These are phyloP conservation scores for Trichoderma polysporum DNA, from an alignment of 2,329 filamentous ascomycete species.

Conservation along the genomic window DNA sequence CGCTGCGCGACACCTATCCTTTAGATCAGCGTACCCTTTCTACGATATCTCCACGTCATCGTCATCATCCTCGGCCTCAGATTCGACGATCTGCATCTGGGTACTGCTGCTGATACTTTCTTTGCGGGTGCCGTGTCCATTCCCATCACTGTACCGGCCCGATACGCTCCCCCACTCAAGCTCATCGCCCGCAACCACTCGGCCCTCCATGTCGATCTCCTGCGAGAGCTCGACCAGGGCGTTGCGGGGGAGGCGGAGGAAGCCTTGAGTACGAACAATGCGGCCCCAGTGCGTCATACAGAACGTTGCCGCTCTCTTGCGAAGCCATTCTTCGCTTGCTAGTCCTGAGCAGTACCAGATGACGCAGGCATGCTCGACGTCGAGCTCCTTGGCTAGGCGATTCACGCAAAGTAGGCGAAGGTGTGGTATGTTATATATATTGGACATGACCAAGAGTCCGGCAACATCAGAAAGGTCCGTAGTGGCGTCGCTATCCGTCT, in stretches of 20 bases:
- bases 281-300: slow-evolving; percentile 94
- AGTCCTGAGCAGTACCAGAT: slow-evolving; percentile 93
- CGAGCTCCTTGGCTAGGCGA: slow-evolving; percentile 82
- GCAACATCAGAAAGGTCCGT: slow-evolving; percentile 81
- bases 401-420: slow-evolving; percentile 89
- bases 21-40: slow-evolving; percentile 16
- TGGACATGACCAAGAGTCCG: slow-evolving; percentile 93
- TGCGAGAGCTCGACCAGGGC: slow-evolving; percentile 89
- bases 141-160: slow-evolving; percentile 45
- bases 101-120: slow-evolving; percentile 60
- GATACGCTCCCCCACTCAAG: slow-evolving; percentile 57
- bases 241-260: slow-evolving; percentile 73
- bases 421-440: slow-evolving; percentile 95
- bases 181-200: slow-evolving; percentile 85
- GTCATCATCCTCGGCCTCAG: slow-evolving; percentile 60
- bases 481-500: slow-evolving; percentile 67
- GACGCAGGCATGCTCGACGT: slow-evolving; percentile 90
- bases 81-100: slow-evolving; percentile 57
- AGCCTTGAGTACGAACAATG: slow-evolving; percentile 84
- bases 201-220: slow-evolving; percentile 89
- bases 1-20: background rate
- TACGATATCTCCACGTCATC: slow-evolving; percentile 61
- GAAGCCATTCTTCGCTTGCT: slow-evolving; percentile 90
- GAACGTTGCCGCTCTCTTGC: slow-evolving; percentile 81
- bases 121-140: slow-evolving; percentile 47